Percentiles rank a stretch among this genome's conserved stretches.
phyloP scores from a whole-genome alignment of 192 early-diverging fungal genomes.

The Chytriomyces sp. region DNA sequence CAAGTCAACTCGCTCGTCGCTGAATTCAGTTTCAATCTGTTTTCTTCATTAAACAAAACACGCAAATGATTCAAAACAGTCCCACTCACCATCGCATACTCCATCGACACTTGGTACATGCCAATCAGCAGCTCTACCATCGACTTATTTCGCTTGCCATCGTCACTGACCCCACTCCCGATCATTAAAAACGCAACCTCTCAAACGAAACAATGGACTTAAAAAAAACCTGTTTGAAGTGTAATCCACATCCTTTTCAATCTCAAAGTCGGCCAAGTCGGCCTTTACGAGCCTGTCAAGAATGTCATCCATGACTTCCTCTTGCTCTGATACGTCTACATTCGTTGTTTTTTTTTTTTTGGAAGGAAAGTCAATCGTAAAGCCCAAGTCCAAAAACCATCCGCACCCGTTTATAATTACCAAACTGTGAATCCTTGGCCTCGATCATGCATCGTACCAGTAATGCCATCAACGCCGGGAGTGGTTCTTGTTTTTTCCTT shows the following conservation, averaged over 20 bases:
- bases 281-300: constrained; percentile 12
- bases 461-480: constrained; percentile 1
- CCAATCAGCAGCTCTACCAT: constrained; percentile 16
- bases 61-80: not conserved
- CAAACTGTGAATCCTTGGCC: not conserved
- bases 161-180: not conserved
- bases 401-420: not conserved
- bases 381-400: not conserved
- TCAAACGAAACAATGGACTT: not conserved
- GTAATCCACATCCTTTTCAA: constrained; percentile 24
- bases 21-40: not conserved
- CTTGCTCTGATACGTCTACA: not conserved
- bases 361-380: not conserved
- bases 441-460: not conserved
- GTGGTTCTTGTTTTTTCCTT: not conserved
- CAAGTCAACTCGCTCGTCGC: constrained; percentile 12
- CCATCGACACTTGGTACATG: constrained; percentile 7
- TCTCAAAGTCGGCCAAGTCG: constrained; percentile 22
- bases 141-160: not conserved
- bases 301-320: constrained; percentile 3
- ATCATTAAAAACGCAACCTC: not conserved
- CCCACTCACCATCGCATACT: constrained; percentile 25
- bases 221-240: not conserved
- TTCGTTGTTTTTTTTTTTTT: no score
- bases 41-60: not conserved